phyloP scores from a whole-genome alignment of 2,329 filamentous ascomycete genomes.

The Colletotrichum nymphaeae region DNA sequence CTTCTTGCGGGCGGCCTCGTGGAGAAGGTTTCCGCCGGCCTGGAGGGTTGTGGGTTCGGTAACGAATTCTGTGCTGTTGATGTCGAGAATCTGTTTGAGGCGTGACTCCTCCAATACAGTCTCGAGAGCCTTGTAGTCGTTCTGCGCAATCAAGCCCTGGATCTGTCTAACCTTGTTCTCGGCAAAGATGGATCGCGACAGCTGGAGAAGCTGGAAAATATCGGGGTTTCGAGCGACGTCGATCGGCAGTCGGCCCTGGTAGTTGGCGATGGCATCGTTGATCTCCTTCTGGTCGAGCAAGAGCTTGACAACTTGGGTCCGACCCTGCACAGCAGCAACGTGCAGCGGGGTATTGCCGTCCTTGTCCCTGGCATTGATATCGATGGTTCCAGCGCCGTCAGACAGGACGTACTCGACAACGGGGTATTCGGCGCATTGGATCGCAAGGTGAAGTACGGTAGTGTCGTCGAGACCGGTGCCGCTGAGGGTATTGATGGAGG shows the following conservation, averaged over 20 bases:
- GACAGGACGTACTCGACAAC: constrained; percentile 97
- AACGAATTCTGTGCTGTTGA: constrained; percentile 90
- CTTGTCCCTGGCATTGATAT: constrained; percentile 90
- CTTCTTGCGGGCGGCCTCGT: constrained; percentile 90
- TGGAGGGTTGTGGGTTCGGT: constrained; percentile 83
- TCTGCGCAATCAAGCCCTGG: constrained; percentile 78
- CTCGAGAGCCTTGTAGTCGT: constrained; percentile 83
- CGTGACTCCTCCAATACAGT: constrained; percentile 85
- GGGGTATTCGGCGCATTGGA: constrained; percentile 92
- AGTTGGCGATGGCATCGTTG: constrained; percentile 89
- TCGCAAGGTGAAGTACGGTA: constrained; percentile 90
- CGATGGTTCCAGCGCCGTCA: constrained; percentile 73
- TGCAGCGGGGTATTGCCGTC: constrained; percentile 96
- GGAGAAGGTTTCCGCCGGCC: constrained; percentile 89
- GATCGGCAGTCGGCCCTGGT: constrained; percentile 84
- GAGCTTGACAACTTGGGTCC: constrained; percentile 82
- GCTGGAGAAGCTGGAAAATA: constrained; percentile 94
- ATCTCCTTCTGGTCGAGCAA: constrained; percentile 85
- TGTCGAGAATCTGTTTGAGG: constrained; percentile 87
- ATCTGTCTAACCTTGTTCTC: constrained; percentile 88
- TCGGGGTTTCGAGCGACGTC: constrained; percentile 92
- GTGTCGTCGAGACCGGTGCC: constrained; percentile 77
- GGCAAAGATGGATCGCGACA: constrained; percentile 88
- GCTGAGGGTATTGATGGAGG: constrained; percentile 59
- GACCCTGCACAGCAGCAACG: constrained; percentile 84